Evolutionary conservation across 345 rosid genomes (phyloP).

Genomic region (Eucalyptus brandiana): DNA sequence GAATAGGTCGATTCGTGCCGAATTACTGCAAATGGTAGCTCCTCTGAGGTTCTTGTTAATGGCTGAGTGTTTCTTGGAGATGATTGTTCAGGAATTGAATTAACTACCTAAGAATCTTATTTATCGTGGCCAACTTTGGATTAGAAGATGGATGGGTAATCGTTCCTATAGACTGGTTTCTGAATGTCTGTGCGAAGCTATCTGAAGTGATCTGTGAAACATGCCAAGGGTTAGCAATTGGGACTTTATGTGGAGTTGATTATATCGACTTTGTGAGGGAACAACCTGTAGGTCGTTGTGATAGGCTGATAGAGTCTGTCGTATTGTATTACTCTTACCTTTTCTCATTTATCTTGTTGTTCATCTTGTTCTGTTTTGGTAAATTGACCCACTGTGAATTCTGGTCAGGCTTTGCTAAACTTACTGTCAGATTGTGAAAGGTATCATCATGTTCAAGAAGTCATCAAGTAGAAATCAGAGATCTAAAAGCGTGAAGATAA

Average conservation of each 20-base stretch:
- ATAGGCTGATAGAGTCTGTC: not conserved
- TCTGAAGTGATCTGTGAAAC: not conserved
- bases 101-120: not conserved
- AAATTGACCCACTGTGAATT: not conserved
- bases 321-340: not conserved
- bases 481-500: conserved; percentile 54
- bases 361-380: not conserved
- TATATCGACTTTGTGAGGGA: not conserved
- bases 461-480: conserved; percentile 48
- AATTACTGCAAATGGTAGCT: not conserved
- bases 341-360: not conserved
- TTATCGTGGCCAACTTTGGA: not conserved
- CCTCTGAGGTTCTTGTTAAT: not conserved
- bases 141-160: not conserved
- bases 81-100: not conserved
- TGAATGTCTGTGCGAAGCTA: not conserved
- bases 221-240: not conserved
- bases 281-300: not conserved
- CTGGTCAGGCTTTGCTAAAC: not conserved
- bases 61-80: not conserved
- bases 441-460: conserved; percentile 47
- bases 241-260: not conserved
- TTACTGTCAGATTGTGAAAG: not conserved
- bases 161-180: not conserved
- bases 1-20: not conserved